Evolutionary conservation across 169 alveolate genomes (phyloP).

Genomic region (Eimeria necatrix): DNA sequence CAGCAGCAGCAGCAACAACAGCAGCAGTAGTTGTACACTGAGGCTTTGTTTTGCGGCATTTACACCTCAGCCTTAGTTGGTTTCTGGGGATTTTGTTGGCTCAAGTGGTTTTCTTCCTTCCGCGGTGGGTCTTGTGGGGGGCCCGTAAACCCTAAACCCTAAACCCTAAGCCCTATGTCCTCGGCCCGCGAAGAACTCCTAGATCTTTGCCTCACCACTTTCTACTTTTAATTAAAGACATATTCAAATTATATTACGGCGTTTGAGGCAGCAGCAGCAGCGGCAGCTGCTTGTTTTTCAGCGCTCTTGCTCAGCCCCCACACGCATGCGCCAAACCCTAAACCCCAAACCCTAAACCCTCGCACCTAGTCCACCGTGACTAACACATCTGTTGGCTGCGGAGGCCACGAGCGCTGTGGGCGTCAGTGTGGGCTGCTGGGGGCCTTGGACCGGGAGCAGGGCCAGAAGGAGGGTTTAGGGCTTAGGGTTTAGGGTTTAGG

Average conservation of each 20-base stretch:
- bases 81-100: background rate
- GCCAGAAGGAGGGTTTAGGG: too few species aligned
- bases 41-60: background rate
- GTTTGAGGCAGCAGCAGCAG: background rate
- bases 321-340: slow-evolving; percentile 4
- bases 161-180: slow-evolving; percentile 23
- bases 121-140: background rate
- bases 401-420: too few species aligned
- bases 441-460: too few species aligned
- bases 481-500: slow-evolving; percentile 27
- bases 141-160: slow-evolving; percentile 19
- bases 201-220: background rate
- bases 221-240: background rate
- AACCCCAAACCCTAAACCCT: slow-evolving; percentile 37
- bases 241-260: background rate
- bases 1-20: slow-evolving; percentile 8
- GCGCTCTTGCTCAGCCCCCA: background rate
- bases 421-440: too few species aligned
- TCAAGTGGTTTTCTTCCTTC: background rate
- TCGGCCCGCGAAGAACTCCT: background rate
- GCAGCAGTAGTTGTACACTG: background rate
- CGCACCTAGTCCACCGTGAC: background rate
- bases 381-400: too few species aligned
- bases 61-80: background rate
- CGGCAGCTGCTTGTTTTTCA: background rate